Evolutionary conservation across 1,284 basidiomycete genomes (phyloP).

Genomic region (Apiotrichum laibachii): DNA sequence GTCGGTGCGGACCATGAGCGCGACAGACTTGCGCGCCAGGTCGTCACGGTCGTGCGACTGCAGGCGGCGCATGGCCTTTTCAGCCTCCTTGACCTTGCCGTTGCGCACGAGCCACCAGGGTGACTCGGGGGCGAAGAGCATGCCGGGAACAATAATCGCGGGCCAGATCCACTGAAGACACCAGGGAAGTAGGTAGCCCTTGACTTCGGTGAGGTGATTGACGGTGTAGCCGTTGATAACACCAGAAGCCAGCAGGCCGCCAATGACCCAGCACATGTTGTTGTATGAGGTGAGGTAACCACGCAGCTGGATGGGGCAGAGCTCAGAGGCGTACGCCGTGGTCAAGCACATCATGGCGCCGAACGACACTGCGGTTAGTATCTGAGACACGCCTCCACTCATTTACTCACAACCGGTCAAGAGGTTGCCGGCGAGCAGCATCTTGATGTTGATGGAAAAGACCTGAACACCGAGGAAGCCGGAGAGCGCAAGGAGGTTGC

Average conservation of each 20-base stretch:
- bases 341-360: not conserved
- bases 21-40: slow-evolving; percentile 4
- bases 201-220: not conserved
- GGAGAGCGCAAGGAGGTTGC: not conserved
- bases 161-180: slow-evolving; percentile 41
- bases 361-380: not conserved
- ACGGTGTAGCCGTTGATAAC: slow-evolving; percentile 5
- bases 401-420: not conserved
- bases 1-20: slow-evolving; percentile 34
- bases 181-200: slow-evolving; percentile 1
- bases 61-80: not conserved
- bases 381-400: not conserved
- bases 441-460: slow-evolving; percentile 11
- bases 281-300: slow-evolving; percentile 36
- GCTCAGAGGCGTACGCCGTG: slow-evolving; percentile 39
- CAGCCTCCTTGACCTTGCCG: slow-evolving; percentile 5
- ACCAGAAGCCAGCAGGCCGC: slow-evolving; percentile 25
- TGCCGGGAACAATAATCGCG: slow-evolving; percentile 38
- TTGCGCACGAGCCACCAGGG: slow-evolving; percentile 10
- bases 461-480: slow-evolving; percentile 11
- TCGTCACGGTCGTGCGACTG: not conserved
- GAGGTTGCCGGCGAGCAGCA: slow-evolving; percentile 10
- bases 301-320: slow-evolving; percentile 32
- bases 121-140: slow-evolving; percentile 40
- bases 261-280: slow-evolving; percentile 55